Conservation (phyloP, 192 early-diverging fungal species). For the Cetraspora pellucida region DNA sequence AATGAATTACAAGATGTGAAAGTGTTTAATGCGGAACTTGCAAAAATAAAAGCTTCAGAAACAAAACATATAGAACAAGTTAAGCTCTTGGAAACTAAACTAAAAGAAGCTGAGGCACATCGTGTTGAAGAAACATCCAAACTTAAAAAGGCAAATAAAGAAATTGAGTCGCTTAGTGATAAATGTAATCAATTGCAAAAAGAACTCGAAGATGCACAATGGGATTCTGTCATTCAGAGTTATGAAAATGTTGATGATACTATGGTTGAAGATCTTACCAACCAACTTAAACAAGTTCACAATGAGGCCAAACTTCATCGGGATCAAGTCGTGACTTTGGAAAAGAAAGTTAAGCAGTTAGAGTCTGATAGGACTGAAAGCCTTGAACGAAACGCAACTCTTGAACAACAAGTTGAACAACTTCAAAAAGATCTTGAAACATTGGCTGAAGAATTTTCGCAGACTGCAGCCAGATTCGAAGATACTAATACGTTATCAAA, state of each 20-base stretch:
- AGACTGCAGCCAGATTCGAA: conserved; percentile 39
- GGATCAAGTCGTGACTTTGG: neutral
- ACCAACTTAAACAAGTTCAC: conserved; percentile 5
- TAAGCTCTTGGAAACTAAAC: conserved; percentile 7
- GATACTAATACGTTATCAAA: conserved; percentile 38
- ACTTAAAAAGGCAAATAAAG: conserved; percentile 21
- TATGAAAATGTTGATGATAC: conserved; percentile 23
- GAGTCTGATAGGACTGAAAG: neutral
- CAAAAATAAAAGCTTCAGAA: neutral
- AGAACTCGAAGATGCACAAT: conserved; percentile 10
- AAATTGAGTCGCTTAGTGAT: neutral
- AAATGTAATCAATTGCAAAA: conserved; percentile 21
- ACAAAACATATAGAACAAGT: neutral
- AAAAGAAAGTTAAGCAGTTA: conserved; percentile 17
- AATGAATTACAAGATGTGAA: neutral
- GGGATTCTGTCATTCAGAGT: neutral
- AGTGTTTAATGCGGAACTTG: conserved; percentile 5
- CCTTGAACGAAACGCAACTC: neutral
- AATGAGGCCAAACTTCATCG: conserved; percentile 5
- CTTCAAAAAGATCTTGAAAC: conserved; percentile 43
- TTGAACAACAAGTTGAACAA: conserved; percentile 32
- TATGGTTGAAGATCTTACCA: conserved; percentile 18
- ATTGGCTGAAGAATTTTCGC: conserved; percentile 43
- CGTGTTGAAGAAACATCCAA: neutral
- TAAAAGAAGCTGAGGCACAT: neutral